These are phyloP conservation scores for Mortierella sp. DNA, from an alignment of 371 early-diverging fungal species.

Conservation along the genomic window DNA sequence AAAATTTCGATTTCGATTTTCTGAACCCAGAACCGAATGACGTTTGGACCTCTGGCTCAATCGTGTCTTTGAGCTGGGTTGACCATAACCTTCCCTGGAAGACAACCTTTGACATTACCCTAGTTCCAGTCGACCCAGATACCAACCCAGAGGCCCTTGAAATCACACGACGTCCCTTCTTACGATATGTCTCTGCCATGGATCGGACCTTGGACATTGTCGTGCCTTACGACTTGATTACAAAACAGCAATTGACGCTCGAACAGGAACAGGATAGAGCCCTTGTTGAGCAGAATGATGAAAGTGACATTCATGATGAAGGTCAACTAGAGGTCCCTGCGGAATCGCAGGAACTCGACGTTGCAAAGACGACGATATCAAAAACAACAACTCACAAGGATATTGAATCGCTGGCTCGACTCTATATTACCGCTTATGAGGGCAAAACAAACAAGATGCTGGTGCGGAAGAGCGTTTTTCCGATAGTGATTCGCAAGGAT, in stretches of 20 bases:
- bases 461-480: slow-evolving; percentile 29
- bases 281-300: not conserved
- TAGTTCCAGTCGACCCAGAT: slow-evolving; percentile 33
- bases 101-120: slow-evolving; percentile 32
- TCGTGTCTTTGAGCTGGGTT: slow-evolving; percentile 22
- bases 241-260: slow-evolving; percentile 20
- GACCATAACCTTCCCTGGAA: slow-evolving; percentile 15
- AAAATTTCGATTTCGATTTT: slow-evolving; percentile 19
- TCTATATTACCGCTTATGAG: slow-evolving; percentile 38
- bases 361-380: not conserved
- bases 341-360: not conserved
- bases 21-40: slow-evolving; percentile 27
- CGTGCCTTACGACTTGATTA: slow-evolving; percentile 39
- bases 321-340: not conserved
- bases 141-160: slow-evolving; percentile 28
- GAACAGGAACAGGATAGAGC: slow-evolving; percentile 27
- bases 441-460: slow-evolving; percentile 43
- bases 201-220: slow-evolving; percentile 20
- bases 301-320: not conserved
- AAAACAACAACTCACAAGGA: slow-evolving; percentile 2
- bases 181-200: slow-evolving; percentile 18
- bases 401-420: slow-evolving; percentile 24
- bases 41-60: slow-evolving; percentile 35
- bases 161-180: slow-evolving; percentile 33
- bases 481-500: slow-evolving; percentile 26